These are phyloP conservation scores for Raphanus raphanistrum DNA, from an alignment of 345 rosid species.

Conservation along the genomic window DNA sequence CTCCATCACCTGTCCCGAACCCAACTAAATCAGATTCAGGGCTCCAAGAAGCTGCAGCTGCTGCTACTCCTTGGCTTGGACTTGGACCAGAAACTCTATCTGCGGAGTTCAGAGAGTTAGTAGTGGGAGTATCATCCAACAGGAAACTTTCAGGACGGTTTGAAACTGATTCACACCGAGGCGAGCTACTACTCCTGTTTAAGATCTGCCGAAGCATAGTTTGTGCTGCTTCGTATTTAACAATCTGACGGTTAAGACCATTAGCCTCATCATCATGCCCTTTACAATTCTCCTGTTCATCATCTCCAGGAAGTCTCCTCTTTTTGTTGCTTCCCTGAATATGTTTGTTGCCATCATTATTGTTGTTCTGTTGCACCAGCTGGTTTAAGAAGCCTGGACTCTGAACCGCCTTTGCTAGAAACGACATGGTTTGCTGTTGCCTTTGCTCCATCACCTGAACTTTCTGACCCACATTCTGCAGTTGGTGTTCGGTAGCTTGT, in stretches of 20 bases:
- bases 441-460: conserved; percentile 93
- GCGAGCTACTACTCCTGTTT: conserved; percentile 47
- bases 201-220: conserved; percentile 62
- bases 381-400: conserved; percentile 79
- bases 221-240: conserved; percentile 78
- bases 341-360: conserved; percentile 53
- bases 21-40: conserved; percentile 48
- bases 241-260: conserved; percentile 61
- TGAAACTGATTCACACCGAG: conserved; percentile 51
- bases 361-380: conserved; percentile 69
- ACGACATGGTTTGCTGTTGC: conserved; percentile 91
- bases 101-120: conserved; percentile 36
- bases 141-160: conserved; percentile 47
- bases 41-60: conserved; percentile 40
- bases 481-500: conserved; percentile 69
- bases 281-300: conserved; percentile 50
- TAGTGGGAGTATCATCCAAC: conserved; percentile 44
- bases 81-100: conserved; percentile 19
- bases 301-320: conserved; percentile 71
- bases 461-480: conserved; percentile 75
- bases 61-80: conserved; percentile 42
- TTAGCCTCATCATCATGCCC: conserved; percentile 30
- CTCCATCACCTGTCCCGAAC: conserved; percentile 44
- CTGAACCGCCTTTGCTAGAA: conserved; percentile 86
- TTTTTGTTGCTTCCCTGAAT: conserved; percentile 71